Conservation (phyloP, 306 rosid genomes). For the Acacia melanoxylon region DNA sequence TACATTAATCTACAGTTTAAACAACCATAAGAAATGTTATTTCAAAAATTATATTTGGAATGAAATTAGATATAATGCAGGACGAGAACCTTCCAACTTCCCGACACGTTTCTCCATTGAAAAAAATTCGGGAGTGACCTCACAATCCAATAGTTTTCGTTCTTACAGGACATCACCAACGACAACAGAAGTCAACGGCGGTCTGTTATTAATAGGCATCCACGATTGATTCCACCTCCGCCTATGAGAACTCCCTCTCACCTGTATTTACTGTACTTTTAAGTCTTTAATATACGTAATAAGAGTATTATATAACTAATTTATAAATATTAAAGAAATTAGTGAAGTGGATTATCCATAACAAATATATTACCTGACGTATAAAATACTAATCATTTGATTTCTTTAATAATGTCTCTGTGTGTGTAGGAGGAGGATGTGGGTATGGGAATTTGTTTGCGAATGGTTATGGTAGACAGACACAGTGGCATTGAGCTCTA, state of each 20-base stretch:
- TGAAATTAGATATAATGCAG: conserved; percentile 3
- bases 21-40: background rate
- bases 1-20: background rate
- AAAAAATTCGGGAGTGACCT: no score
- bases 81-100: conserved; percentile 22
- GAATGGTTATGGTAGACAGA: no score
- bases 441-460: conserved; percentile 56
- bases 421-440: conserved; percentile 76
- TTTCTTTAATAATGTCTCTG: background rate
- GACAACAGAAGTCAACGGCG: background rate
- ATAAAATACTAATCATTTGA: no score
- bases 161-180: background rate
- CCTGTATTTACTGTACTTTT: no score
- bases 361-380: background rate
- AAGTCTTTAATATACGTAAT: no score
- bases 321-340: no score
- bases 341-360: no score
- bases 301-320: no score
- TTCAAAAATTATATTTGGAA: background rate
- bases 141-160: no score
- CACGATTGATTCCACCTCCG: background rate
- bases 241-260: background rate
- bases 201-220: background rate
- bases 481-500: no score
- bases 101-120: background rate